Conservation (phyloP, 495 filamentous ascomycete species). For the Wilcoxina mikolae region DNA sequence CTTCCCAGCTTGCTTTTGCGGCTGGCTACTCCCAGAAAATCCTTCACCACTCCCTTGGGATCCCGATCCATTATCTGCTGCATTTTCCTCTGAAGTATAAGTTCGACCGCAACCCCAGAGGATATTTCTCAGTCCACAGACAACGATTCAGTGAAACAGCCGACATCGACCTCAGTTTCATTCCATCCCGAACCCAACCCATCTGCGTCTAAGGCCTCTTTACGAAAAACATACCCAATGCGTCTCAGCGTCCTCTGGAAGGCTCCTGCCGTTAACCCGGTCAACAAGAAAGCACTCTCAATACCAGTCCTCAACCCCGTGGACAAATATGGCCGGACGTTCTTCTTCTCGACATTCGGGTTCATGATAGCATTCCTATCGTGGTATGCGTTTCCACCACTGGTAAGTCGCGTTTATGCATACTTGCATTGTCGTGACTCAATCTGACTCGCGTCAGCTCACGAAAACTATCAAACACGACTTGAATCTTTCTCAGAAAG, state of each 20-base stretch:
- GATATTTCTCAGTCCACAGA: no score
- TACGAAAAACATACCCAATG: no score
- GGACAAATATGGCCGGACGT: conserved; percentile 72
- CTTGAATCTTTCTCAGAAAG: conserved; percentile 49
- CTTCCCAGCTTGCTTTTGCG: no score
- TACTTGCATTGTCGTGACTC: neutral
- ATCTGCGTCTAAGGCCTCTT: no score
- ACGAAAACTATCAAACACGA: conserved; percentile 64
- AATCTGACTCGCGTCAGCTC: conserved; percentile 35
- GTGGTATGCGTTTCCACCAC: conserved; percentile 74
- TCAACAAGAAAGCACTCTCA: conserved; percentile 64
- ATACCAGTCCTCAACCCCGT: conserved; percentile 70
- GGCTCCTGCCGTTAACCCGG: conserved; percentile 52
- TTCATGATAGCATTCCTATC: conserved; percentile 95
- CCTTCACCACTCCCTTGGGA: no score
- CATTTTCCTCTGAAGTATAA: no score
- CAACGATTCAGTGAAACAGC: no score
- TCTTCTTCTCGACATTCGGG: conserved; percentile 88
- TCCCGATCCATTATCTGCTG: no score
- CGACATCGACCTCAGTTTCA: no score
- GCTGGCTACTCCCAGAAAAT: no score
- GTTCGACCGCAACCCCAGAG: no score
- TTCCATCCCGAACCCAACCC: no score
- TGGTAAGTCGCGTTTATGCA: conserved; percentile 39
- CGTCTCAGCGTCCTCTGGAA: conserved; percentile 41